Evolutionary conservation across 2,329 filamentous ascomycete genomes (phyloP), one percentile per base, ranked within the genome.

Genomic region (Cordyceps javanica): DNA sequence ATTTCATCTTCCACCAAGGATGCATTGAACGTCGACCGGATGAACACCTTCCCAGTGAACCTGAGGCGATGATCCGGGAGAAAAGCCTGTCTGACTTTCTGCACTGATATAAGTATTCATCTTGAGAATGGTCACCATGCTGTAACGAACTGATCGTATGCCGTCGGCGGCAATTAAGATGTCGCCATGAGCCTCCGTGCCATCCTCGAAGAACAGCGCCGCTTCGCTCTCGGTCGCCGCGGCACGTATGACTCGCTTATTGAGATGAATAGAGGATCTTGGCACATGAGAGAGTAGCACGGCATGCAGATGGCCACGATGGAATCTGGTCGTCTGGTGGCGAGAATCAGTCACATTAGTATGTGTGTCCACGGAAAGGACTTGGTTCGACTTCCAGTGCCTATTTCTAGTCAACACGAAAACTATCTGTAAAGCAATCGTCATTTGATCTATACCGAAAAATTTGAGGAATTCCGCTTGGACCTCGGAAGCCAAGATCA

Each of bases 111-210:
- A 1, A 49, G 42, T 13, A 14, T 8, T 7, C 0, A 13, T n/a
- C 1, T 23, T 55, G 5, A 42, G 3, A n/a, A 46, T 19, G 5
- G n/a, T 11, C 7, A 2, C n/a, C 9, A 4, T 21, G n/a, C 4
- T 7, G 11, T 67, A 67, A 34, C 78, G 69, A 3, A 70, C 67
- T n/a, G 77, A 80, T 63, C 77, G 75, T 44, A 82, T 75, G 54
- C 79, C 79, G 63, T 82, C 79, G 3, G 77, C 75, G 9, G 77
- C 79, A 23, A 82, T 71, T 36, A 82, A 62, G 25, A 80, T 65
- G 60, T 82, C 77, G 1, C 75, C 77, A 0, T 66, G 63, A 1
- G 68, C 69, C 8, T 65, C 68, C 0, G 69, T 74, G 13, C 75
- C 77, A 60, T 82, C 78, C 10, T 71, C 66, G 59, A 82, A 82